A percentile compares a stretch with the other conserved stretches of the same genome.
Conservation (phyloP, 176 grass and related monocot genomes). For the Stipa capillata region DNA sequence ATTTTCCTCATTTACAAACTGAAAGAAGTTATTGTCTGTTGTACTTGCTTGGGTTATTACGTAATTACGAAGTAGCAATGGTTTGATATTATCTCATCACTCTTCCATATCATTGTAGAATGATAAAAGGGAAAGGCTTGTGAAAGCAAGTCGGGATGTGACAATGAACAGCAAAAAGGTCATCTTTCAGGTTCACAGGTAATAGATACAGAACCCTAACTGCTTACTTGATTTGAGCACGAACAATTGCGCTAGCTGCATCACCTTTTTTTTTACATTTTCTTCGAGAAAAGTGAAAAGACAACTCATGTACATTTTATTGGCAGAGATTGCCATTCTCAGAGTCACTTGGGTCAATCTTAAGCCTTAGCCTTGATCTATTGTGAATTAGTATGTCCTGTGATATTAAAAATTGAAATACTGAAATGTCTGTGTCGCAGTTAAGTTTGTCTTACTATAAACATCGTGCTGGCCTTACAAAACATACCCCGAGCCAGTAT, state of each 20-base stretch:
- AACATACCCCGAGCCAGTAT: background rate
- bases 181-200: slow-evolving; percentile 99
- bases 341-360: background rate
- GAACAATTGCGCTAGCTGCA: background rate
- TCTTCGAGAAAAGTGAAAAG: background rate
- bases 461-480: background rate
- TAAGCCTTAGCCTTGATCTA: background rate
- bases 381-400: background rate
- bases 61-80: background rate
- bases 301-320: too few species aligned
- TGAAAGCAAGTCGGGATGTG: slow-evolving; percentile 94
- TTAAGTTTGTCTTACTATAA: background rate
- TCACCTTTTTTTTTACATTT: background rate
- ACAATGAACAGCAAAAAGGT: slow-evolving; percentile 99
- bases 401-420: background rate
- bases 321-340: background rate
- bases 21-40: background rate
- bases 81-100: background rate
- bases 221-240: background rate
- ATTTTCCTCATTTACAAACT: background rate
- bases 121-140: slow-evolving; percentile 95
- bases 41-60: background rate
- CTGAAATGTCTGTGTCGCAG: background rate
- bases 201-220: background rate
- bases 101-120: slow-evolving; percentile 49